Evolutionary conservation across 805 yeast genomes (phyloP), one percentile per base, ranked within the genome.

Genomic region (Saccharomycopsis malanga): DNA sequence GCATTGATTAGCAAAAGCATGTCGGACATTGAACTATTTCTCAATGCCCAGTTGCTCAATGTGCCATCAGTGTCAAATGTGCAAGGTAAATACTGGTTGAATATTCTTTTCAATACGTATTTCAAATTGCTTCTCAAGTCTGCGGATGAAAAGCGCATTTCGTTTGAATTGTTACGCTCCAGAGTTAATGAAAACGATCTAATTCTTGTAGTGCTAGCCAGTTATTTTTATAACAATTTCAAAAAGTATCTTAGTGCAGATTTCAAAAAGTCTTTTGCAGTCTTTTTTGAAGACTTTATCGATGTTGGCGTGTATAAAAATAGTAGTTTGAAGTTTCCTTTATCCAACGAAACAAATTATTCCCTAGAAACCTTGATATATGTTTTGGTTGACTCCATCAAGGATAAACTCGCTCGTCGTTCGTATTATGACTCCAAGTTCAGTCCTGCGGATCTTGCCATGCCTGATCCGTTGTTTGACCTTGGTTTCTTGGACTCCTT

Each of bases 51-150:
- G 27, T 32, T 34, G 20, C 30, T 49, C 18, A 25, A 37, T 20
- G 17, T 49, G 6, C 54, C 54, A 12, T 21, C 34, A 9, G 24
- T 35, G 20, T 44, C 50, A 20, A 51, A 51, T 39, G 20, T 49
- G 5, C 45, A 42, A 10, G 54, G 45, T 4, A 41, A 24, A 23
- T 41, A 35, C 29, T 51, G 54, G 54, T 27, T 51, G 32, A 39
- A 40, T 22, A 29, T 41, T 10, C 25, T 48, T 4, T 42, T 27
- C 17, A 48, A 42, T 3, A 29, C 15, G 7, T 50, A 20, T 36
- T 48, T 34, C 43, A 41, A 42, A 32, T 15, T 23, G 4, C 29
- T 24, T 10, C 32, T 2, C 32, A 27, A 20, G 27, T 14, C n/a
- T 21, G 7, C 5, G 30, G n/a, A 35, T 2, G 27, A 5, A 4